Evolutionary conservation across 176 grass and related monocot species (phyloP), one percentile per base, ranked within the genome.

Genomic region (Bromus sterilis): DNA sequence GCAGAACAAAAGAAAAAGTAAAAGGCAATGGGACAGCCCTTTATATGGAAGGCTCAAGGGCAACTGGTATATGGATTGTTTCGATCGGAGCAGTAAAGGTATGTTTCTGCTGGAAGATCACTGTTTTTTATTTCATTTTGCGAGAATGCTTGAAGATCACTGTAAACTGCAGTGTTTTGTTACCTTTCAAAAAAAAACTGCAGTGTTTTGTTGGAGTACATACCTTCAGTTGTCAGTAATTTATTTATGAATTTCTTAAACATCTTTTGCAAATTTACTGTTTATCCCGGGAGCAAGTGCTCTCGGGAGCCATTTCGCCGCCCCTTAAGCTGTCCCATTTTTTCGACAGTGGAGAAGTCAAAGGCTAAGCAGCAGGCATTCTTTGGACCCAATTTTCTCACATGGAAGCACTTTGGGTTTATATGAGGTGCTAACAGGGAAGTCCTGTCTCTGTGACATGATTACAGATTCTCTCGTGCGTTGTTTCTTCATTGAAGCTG

Each of bases 341-440:
- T 59, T 70, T n/a, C 6, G 60, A 64, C 82, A 98, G 95, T 98
- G 95, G 92, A 80, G 66, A 64, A 94, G 90, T 66, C 85, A 42
- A 59, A 89, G 86, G 75, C 62, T 94, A 83, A 87, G 83, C 75
- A 94, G 59, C 78, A 93, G 86, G 57, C 90, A 89, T 71, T 91
- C 88, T 11, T 75, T 91, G 74, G 80, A 97, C 90, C 95, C 95
- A 79, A 87, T 88, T 75, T 86, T 97, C 30, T 94, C 90, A 76
- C 90, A 97, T 77, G 90, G 92, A 74, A 97, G 48, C 77, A 92
- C 92, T 43, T 85, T 97, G 75, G 94, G 92, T 73, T 51, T 97
- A 34, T 97, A 92, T 44, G 94, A 97, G 85, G 92, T 92, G 80
- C 85, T 97, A 73, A 92, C 66, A 78, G 92, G 92, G 73, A 97